Evolutionary conservation across 1,139 yeast species (phyloP).

Genomic region (Nakaseomyces sp.): DNA sequence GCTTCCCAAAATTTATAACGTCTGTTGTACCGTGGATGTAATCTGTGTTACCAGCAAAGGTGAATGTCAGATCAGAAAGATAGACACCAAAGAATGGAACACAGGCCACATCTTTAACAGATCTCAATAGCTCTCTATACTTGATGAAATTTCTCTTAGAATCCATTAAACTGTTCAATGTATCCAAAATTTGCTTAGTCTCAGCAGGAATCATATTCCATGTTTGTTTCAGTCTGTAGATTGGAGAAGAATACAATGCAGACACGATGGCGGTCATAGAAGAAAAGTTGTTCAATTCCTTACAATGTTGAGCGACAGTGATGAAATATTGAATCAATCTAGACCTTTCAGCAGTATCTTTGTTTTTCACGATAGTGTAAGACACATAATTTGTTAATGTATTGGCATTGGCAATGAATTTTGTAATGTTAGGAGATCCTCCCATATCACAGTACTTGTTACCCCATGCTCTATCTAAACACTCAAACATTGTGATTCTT

Average conservation of each 20-base stretch:
- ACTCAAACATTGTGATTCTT: slow-evolving; percentile 61
- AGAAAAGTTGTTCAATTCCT: slow-evolving; percentile 69
- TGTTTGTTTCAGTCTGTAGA: slow-evolving; percentile 74
- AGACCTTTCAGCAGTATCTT: slow-evolving; percentile 60
- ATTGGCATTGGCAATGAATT: slow-evolving; percentile 69
- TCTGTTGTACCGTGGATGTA: slow-evolving; percentile 52
- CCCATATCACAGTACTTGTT: slow-evolving; percentile 53
- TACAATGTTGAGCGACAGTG: slow-evolving; percentile 70
- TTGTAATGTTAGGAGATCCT: slow-evolving; percentile 45
- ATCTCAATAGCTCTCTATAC: slow-evolving; percentile 70
- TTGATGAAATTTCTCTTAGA: slow-evolving; percentile 79
- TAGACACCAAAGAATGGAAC: slow-evolving; percentile 89
- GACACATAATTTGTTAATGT: slow-evolving; percentile 78
- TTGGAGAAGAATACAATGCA: slow-evolving; percentile 77
- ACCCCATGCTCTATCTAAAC: slow-evolving; percentile 73
- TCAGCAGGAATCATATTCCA: slow-evolving; percentile 64
- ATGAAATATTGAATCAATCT: slow-evolving; percentile 65
- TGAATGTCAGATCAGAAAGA: slow-evolving; percentile 79
- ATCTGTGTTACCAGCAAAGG: slow-evolving; percentile 83
- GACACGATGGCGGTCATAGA: slow-evolving; percentile 90
- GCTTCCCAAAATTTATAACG: slow-evolving; percentile 63
- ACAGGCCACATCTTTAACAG: slow-evolving; percentile 70
- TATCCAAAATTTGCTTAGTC: slow-evolving; percentile 46
- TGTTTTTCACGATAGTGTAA: slow-evolving; percentile 54
- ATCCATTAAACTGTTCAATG: slow-evolving; percentile 77